Base-by-base conservation (phyloP, 2,329 filamentous ascomycete genomes). In the Talaromyces sp. region DNA sequence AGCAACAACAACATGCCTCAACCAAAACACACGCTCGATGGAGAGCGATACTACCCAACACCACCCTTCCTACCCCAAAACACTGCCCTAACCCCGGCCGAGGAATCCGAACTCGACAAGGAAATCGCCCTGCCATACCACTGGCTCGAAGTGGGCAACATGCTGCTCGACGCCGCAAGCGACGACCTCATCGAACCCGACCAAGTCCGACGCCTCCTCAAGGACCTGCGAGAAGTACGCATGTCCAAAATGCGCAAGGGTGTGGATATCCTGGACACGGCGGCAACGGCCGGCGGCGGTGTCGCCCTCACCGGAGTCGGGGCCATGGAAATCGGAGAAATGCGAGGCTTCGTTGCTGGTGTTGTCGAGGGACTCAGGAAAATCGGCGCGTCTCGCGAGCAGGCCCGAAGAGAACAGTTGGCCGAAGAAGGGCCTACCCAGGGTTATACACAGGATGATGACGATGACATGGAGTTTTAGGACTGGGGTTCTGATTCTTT, bases 271-370 rank as follows among this genome's bases (percentile, higher is more conserved):
- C 76, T 96, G 55, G 89, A 92, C 68, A 71, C 71, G 38, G 75
- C 75, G 8, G 71, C 75, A 11, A 70, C 67, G 29, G 73, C 69
- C 13, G 84, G 84, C 21, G 89, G 84, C 9, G 87, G 93, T n/a
- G 84, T 91, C 59, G 83, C 89, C 60, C 79, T 89, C 71, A 88
- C 87, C 55, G 93, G 93, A 24, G 89, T 98, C 0, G 95, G 95
- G 2, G 90, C 90, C 2, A 92, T 98, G 89, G 95, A 99, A 78
- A 81, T 98, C 54, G 89, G 90, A 0, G 93, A 98, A 78, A 90
- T 87, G 59, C 84, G 93, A 68, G 88, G 86, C 0, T 96, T 97
- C 70, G 86, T 98, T 63, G 81, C 86, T 1, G 90, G 90, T 0
- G 91, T 97, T 2, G 88, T 98, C 64, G 93, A 98, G 73, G 91